These are phyloP conservation scores for Kodamaea kakaduensis DNA, from an alignment of 805 yeast genomes.

Conservation along the genomic window DNA sequence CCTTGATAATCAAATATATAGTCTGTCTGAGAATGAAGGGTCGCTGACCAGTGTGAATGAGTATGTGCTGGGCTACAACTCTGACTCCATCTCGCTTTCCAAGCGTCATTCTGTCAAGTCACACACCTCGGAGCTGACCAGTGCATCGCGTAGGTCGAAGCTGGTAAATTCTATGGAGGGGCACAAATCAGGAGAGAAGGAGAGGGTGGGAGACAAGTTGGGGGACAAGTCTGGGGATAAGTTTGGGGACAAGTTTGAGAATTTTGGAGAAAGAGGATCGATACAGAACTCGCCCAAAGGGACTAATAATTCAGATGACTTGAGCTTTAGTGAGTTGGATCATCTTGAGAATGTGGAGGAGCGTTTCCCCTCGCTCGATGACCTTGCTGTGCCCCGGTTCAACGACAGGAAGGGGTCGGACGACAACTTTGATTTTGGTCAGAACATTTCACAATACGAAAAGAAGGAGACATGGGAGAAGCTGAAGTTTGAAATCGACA, in stretches of 20 bases:
- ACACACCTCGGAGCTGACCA: conserved; percentile 5
- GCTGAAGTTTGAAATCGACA: conserved; percentile 20
- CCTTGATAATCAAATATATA: neutral
- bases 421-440: neutral
- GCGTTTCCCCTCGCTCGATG: conserved; percentile 49
- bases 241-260: conserved; percentile 4
- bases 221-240: conserved; percentile 1
- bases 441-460: conserved; percentile 17
- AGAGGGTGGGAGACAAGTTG: too few relatives aligned
- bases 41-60: conserved; percentile 2
- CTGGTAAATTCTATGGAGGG: conserved; percentile 7
- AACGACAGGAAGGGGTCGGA: conserved; percentile 1
- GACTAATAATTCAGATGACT: conserved; percentile 12
- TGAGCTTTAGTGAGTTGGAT: conserved; percentile 32
- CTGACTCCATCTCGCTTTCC: conserved; percentile 1
- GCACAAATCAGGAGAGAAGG: too few relatives aligned
- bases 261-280: conserved; percentile 3
- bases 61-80: neutral
- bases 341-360: conserved; percentile 45
- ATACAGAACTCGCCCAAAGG: conserved; percentile 2
- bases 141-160: conserved; percentile 2
- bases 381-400: conserved; percentile 8
- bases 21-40: neutral
- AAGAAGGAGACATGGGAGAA: conserved; percentile 39
- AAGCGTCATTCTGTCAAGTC: conserved; percentile 4